Base-by-base conservation (phyloP, 139 green algal genomes). In the Limnomonas spitsbergensis region DNA sequence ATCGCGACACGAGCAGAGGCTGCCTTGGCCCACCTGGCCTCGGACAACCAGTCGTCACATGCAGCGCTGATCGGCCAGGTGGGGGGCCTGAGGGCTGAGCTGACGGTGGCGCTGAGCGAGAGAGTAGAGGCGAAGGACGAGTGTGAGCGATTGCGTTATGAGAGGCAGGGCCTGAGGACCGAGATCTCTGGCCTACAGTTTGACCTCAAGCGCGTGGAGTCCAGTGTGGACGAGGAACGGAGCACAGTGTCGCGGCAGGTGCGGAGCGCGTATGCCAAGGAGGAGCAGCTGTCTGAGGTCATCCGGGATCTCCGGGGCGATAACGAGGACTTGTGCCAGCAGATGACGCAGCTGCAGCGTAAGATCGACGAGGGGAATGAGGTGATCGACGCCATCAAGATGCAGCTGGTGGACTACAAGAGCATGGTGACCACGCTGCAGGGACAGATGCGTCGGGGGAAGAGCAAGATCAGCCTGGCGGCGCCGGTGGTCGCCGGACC, bases 331-430 rank as follows among this genome's bases (percentile, higher is more conserved):
- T 34, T 81, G 31, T 74, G 1, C 1, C 34, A 47, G 38, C 73
- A 79, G 53, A n/a, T 86, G 53, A 32, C 66, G 31, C 68, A 38
- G 9, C 67, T 83, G 40, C 67, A 76, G 37, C 68, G 82, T 36
- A 73, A 76, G 53, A 36, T 79, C 3, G 81, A 82, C 40, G 82
- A 87, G 71, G 82, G 81, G 39, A 37, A 40, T 32, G 82, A 87
- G 72, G 79, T 87, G 47, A 71, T 82, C 20, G 78, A 84, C 52
- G 82, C 82, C 20, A 67, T 83, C 20, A 77, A 77, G 1, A 75
- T 39, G 2, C 82, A 87, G 54, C 78, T 87, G 68, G 75, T 81
- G 52, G 82, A 87, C 75, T 87, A 87, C 79, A 77, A 76, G 34
- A 69, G 79, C 47, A 76, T 86, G 56, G 74, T 79, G 2, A 31